These are phyloP conservation scores for Candida sp. DNA, from an alignment of 1,139 yeast genomes.

Conservation along the genomic window DNA sequence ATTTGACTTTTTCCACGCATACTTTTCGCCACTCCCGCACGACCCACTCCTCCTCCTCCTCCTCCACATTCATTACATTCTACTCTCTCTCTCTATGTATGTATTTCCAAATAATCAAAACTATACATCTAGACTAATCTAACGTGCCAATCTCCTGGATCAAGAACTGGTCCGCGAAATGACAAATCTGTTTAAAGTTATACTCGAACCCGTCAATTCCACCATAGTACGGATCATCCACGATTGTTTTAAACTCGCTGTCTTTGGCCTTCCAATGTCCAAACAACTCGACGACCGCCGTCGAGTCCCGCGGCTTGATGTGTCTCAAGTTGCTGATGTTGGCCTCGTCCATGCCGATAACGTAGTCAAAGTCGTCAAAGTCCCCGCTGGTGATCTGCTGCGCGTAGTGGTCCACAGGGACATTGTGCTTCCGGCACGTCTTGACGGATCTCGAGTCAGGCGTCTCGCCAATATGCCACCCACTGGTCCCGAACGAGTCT, in stretches of 20 bases:
- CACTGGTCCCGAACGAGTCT: conserved; percentile 91
- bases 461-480: conserved; percentile 79
- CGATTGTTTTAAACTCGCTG: conserved; percentile 53
- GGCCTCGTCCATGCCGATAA: conserved; percentile 83
- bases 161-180: conserved; percentile 72
- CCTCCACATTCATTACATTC: not conserved
- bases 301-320: conserved; percentile 59
- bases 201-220: conserved; percentile 81
- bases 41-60: not conserved
- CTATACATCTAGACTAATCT: conserved; percentile 8
- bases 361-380: conserved; percentile 76
- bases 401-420: conserved; percentile 76
- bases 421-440: conserved; percentile 73
- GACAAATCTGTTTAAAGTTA: conserved; percentile 74
- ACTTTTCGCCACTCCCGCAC: not conserved
- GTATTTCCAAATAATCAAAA: not conserved
- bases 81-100: too few relatives aligned
- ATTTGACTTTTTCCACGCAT: not conserved
- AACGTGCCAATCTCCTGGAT: conserved; percentile 45
- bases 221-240: conserved; percentile 94
- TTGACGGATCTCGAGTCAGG: conserved; percentile 79
- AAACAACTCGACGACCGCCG: conserved; percentile 62
- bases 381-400: conserved; percentile 68
- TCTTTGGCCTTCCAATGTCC: conserved; percentile 75
- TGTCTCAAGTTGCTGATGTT: conserved; percentile 64